A percentile compares a stretch with the other conserved stretches of the same genome.
phyloP scores from a whole-genome alignment of 345 rosid genomes.

The Melaleuca quinquenervia region DNA sequence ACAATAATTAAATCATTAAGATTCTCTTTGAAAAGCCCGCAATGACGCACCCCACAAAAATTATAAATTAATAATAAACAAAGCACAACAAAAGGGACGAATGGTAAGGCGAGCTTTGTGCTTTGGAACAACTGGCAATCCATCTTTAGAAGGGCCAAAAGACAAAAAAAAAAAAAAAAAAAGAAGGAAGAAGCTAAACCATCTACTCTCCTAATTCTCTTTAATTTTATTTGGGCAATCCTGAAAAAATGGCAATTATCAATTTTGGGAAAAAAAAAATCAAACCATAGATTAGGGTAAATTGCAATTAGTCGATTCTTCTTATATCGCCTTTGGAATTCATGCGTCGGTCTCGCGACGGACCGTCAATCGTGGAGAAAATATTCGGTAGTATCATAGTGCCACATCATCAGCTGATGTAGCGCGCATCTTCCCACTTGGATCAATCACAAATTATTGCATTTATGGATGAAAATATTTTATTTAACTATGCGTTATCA shows the following conservation, averaged over 20 bases:
- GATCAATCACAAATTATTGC: no score
- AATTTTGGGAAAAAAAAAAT: no score
- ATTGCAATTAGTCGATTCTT: accelerated
- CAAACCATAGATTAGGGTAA: neutral
- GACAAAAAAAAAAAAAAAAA: neutral
- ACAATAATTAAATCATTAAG: neutral
- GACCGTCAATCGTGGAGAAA: neutral
- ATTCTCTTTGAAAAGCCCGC: neutral
- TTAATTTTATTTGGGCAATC: neutral
- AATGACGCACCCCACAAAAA: neutral
- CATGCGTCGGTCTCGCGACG: neutral
- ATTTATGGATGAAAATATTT: no score
- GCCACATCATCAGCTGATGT: no score
- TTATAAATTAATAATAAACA: no score
- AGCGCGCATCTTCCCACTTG: no score
- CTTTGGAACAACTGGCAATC: neutral
- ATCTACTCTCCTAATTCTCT: neutral
- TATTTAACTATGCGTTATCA: no score
- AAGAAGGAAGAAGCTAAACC: neutral
- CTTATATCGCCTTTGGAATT: neutral
- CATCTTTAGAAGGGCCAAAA: neutral
- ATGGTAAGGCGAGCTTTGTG: neutral
- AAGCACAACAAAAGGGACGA: neutral
- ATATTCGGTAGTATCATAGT: no score
- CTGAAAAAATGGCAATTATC: neutral